Conservation (phyloP, 768 basidiomycete genomes). For the Neoboletus brunneissimus region DNA sequence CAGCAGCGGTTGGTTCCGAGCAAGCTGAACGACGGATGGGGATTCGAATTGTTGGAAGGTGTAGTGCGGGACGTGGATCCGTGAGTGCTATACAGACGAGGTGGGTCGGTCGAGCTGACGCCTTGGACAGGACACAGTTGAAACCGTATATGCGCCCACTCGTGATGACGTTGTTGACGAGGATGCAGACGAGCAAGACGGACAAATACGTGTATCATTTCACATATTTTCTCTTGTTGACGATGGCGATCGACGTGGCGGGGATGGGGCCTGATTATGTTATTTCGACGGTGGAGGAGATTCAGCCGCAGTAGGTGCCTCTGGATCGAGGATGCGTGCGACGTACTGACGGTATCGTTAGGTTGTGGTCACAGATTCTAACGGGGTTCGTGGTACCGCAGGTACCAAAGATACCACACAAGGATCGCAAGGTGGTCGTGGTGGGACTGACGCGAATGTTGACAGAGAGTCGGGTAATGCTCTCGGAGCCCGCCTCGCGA, state of each 20-base stretch:
- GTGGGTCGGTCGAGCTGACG: not conserved
- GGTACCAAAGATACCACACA: constrained; percentile 72
- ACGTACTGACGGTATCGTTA: constrained; percentile 18
- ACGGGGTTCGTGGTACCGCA: constrained; percentile 77
- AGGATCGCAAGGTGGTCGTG: constrained; percentile 81
- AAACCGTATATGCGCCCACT: constrained; percentile 72
- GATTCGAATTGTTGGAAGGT: no score
- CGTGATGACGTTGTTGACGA: constrained; percentile 74
- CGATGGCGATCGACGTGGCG: constrained; percentile 69
- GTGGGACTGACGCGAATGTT: constrained; percentile 80
- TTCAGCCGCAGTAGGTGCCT: constrained; percentile 69
- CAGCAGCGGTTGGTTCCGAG: no score
- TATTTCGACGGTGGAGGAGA: constrained; percentile 72
- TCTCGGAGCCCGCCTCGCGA: constrained; percentile 57
- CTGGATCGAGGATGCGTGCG: not conserved
- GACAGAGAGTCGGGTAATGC: constrained; percentile 68
- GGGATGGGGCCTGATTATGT: constrained; percentile 78
- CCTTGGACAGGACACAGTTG: constrained; percentile 50
- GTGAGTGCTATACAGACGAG: constrained; percentile 45
- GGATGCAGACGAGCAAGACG: constrained; percentile 87
- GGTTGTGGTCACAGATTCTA: constrained; percentile 79
- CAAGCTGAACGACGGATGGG: no score
- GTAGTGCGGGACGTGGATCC: constrained; percentile 37
- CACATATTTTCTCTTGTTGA: constrained; percentile 72
- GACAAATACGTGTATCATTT: constrained; percentile 85